Evolutionary conservation across 2,329 filamentous ascomycete genomes (phyloP), one percentile per base, ranked within the genome.

Genomic region (Fusarium annulatum): DNA sequence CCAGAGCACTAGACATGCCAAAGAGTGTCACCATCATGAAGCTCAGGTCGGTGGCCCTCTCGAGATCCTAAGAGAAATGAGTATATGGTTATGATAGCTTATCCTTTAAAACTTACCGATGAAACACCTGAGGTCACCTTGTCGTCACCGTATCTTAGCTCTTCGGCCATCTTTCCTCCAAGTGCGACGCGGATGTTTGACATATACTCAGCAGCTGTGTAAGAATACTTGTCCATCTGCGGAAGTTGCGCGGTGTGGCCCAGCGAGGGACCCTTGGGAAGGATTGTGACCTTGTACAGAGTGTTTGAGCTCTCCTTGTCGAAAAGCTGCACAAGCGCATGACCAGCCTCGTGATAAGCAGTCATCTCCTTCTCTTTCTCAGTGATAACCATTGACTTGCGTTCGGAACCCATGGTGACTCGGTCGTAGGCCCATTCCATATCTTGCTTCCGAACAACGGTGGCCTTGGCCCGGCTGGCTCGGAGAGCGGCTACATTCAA

Each of bases 381-480:
- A 48, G 93, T 93, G 63, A 99, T 96, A 63, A 98, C 89, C 84
- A 96, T 94, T 76, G 92, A 97, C 81, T 92, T 93, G 80, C 92
- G 91, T 85, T 99, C 96, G 5, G 96, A 94, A 42, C 96, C 96
- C 94, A 99, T 97, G 82, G 97, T 92, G 61, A 99, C 94, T 84
- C 96, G 96, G 85, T 99, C 96, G 84, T 97, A 98, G 64, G 96
- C 96, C 95, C 96, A 99, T 77, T 98, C 95, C 73, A 98, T 92
- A 79, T 98, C 95, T 39, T 88, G 84, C 82, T 94, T 92, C 18
- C 89, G 88, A 60, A 99, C 94, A 51, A 92, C 88, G 67, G 86
- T 87, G 43, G 93, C 89, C 84, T 95, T 96, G 75, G 93, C 89
- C 81, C 96, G 94, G 79, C 94, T 97, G n/a, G 96, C 96, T 79